A percentile compares a stretch with the other conserved stretches of the same genome.
These are phyloP conservation scores for Flaveria trinervia DNA, from an alignment of 129 eudicot genomes.

Conservation along the genomic window DNA sequence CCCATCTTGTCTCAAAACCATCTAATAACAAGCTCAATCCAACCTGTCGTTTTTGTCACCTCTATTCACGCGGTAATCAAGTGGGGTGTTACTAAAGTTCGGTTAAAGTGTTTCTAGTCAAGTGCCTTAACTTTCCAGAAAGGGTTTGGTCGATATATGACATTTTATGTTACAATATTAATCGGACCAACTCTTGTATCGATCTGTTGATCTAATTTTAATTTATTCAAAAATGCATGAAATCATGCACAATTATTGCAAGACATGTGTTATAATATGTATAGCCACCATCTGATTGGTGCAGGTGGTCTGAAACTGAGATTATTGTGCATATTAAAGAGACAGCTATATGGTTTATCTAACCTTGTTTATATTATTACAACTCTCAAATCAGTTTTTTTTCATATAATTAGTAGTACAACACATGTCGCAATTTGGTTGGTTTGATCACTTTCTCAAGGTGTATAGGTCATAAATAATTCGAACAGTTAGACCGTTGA, in stretches of 20 bases:
- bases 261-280: conserved; percentile 24
- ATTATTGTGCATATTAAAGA: conserved; percentile 23
- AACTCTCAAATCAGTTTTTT: conserved; percentile 5
- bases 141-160: conserved; percentile 8
- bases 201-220: neutral
- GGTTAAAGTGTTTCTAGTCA: neutral
- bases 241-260: conserved; percentile 35
- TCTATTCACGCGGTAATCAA: too few relatives aligned
- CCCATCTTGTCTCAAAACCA: too few relatives aligned
- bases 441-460: conserved; percentile 11
- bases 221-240: neutral
- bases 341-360: conserved; percentile 23
- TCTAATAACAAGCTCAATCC: too few relatives aligned
- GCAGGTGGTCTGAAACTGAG: conserved; percentile 31
- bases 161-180: conserved; percentile 12
- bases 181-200: conserved; percentile 4
- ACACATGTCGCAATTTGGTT: conserved; percentile 26
- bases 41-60: too few relatives aligned
- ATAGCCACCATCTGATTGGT: conserved; percentile 29
- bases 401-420: neutral
- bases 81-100: too few relatives aligned
- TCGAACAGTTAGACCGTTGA: too few relatives aligned
- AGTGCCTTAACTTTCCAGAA: conserved; percentile 17
- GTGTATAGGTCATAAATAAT: too few relatives aligned
- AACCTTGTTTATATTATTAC: conserved; percentile 16